phyloP scores from a whole-genome alignment of 192 early-diverging fungal species.

The Gryganskiella cystojenkinii region DNA sequence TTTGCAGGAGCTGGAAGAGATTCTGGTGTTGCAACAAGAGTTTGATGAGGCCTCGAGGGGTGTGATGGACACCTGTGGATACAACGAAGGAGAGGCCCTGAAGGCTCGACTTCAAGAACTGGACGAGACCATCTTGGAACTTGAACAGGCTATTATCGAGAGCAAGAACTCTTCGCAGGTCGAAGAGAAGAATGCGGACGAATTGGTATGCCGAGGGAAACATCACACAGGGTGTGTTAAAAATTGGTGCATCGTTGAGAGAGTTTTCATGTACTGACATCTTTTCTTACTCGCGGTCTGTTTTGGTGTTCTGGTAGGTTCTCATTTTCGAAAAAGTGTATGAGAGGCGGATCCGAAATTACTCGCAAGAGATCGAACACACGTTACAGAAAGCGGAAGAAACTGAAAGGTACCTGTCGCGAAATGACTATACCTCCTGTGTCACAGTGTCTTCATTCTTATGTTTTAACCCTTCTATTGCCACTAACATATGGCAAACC shows the following conservation, averaged over 20 bases:
- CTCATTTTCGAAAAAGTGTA: slow-evolving; percentile 16
- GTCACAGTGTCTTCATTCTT: no score
- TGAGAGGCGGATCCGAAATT: slow-evolving; percentile 8
- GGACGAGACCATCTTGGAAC: background rate
- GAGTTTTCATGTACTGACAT: no score
- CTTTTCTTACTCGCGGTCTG: background rate
- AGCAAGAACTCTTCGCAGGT: background rate
- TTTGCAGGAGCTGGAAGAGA: slow-evolving; percentile 4
- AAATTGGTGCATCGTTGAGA: no score
- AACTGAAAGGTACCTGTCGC: slow-evolving; percentile 39
- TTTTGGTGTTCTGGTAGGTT: background rate
- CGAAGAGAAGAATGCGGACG: slow-evolving; percentile 24
- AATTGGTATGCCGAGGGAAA: slow-evolving; percentile 18
- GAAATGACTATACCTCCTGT: no score
- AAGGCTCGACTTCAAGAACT: background rate
- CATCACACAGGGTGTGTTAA: no score
- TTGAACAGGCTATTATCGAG: slow-evolving; percentile 2
- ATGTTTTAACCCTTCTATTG: background rate
- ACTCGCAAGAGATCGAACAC: slow-evolving; percentile 3
- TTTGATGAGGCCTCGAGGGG: background rate
- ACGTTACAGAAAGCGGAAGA: slow-evolving; percentile 1
- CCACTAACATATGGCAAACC: no score
- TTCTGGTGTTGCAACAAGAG: background rate
- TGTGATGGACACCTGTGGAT: background rate
- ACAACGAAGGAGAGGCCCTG: background rate